phyloP scores from a whole-genome alignment of 2,329 filamentous ascomycete species.

The Pseudocercospora vitis region DNA sequence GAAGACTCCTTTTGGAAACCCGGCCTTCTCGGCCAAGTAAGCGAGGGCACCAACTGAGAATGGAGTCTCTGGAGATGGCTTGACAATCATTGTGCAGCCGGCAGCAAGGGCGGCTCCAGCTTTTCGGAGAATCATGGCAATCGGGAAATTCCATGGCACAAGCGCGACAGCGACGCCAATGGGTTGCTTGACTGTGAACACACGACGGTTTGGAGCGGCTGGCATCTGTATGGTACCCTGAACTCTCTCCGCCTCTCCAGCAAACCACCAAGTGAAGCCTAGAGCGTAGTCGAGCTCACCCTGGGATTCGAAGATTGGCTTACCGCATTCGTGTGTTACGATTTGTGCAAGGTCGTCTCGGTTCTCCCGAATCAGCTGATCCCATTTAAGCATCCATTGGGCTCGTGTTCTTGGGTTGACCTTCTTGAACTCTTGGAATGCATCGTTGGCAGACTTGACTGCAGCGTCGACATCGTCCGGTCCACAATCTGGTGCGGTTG shows the following conservation, averaged over 20 bases:
- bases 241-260: constrained; percentile 62
- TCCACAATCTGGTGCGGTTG: constrained; percentile 49
- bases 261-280: constrained; percentile 59
- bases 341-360: constrained; percentile 63
- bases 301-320: constrained; percentile 53
- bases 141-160: constrained; percentile 67
- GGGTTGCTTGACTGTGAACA: constrained; percentile 73
- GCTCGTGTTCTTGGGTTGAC: constrained; percentile 61
- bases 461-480: constrained; percentile 62
- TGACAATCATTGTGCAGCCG: constrained; percentile 71
- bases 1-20: constrained; percentile 60
- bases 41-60: constrained; percentile 58
- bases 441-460: constrained; percentile 59
- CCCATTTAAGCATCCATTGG: constrained; percentile 65
- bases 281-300: constrained; percentile 56
- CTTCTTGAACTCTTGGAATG: constrained; percentile 61
- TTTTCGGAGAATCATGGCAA: constrained; percentile 64
- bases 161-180: constrained; percentile 67
- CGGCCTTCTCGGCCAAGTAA: constrained; percentile 54
- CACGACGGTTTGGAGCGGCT: constrained; percentile 61
- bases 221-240: constrained; percentile 62
- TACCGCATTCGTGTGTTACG: constrained; percentile 60
- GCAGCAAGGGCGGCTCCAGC: constrained; percentile 67
- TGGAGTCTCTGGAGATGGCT: constrained; percentile 68
- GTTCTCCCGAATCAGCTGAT: constrained; percentile 62